Base-by-base conservation (phyloP, 176 grass and related monocot genomes). In the Tuctoria greenei region DNA sequence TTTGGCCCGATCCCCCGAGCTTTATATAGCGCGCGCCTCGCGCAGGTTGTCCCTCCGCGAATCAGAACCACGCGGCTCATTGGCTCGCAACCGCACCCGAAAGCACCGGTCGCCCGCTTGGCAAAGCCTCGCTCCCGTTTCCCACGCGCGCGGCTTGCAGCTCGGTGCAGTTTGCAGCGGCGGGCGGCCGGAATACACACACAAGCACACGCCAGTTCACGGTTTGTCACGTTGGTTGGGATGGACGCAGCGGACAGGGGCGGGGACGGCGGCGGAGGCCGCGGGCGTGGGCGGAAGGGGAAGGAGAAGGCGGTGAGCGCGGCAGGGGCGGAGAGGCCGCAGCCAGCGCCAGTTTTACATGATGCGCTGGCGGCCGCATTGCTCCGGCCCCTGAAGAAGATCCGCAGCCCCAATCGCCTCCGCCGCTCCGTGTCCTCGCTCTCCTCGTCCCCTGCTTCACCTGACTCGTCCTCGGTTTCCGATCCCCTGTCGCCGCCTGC, bases 311-410 rank as follows among this genome's bases (percentile, higher is more conserved):
- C 68, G 28, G 80, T 68, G 74, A 63, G 5, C 36, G 4, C 40
- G 14, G 50, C 20, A 25, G 52, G 25, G 24, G 18, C 36, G 47
- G 31, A 50, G 36, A 74, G 31, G 64, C 55, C 55, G 23, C 84
- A 36, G 58, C 81, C 75, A 75, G 57, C 85, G 64, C 85, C 79
- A 61, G 81, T 85, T 90, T 87, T 85, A 87, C 69, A 78, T 28
- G 81, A 93, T 10, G 81, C 67, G 71, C 81, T 71, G 24, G 82
- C 83, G 58, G 74, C 78, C n/a, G 55, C 75, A 84, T 81, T 74
- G 52, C 78, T 81, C 44, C 90, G 71, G 6, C 91, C 82, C 37
- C n/a, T 74, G 26, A 97, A 92, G 83, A 97, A 86, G 86, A 81
- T 87, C 8, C 79, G 84, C 44, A 93, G 88, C 81, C 88, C 83